These are phyloP conservation scores for Glycyrrhiza uralensis DNA, from an alignment of 306 rosid species.

Conservation along the genomic window DNA sequence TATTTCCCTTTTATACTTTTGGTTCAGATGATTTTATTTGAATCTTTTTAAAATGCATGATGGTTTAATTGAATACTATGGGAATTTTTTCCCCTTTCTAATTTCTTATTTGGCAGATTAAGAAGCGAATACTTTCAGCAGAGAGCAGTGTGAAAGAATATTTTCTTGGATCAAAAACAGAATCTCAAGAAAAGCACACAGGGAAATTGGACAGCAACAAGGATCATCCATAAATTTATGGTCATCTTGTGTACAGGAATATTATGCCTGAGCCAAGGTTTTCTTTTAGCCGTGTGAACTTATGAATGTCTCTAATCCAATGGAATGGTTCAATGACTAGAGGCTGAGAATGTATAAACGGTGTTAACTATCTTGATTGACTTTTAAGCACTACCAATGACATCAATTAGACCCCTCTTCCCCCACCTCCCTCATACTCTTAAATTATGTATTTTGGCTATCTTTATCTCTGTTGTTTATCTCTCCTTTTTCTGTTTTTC, in stretches of 20 bases:
- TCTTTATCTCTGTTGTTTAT: background rate
- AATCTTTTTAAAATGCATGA: background rate
- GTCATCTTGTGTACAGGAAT: slow-evolving; percentile 35
- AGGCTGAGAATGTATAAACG: background rate
- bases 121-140: slow-evolving; percentile 60
- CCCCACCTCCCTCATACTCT: background rate
- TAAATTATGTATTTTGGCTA: background rate
- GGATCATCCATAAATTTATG: slow-evolving; percentile 41
- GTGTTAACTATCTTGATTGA: background rate
- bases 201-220: slow-evolving; percentile 43
- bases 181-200: slow-evolving; percentile 36
- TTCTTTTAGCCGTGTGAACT: slow-evolving; percentile 22
- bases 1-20: background rate
- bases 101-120: slow-evolving; percentile 56
- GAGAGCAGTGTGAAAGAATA: slow-evolving; percentile 57
- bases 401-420: background rate
- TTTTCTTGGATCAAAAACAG: slow-evolving; percentile 57
- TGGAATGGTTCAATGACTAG: slow-evolving; percentile 17
- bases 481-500: background rate
- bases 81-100: background rate
- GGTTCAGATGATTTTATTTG: background rate
- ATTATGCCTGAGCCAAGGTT: slow-evolving; percentile 14
- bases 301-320: slow-evolving; percentile 7
- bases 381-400: background rate
- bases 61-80: background rate